Evolutionary conservation across 2,329 filamentous ascomycete genomes (phyloP).

Genomic region (Alternaria triticimaculans): DNA sequence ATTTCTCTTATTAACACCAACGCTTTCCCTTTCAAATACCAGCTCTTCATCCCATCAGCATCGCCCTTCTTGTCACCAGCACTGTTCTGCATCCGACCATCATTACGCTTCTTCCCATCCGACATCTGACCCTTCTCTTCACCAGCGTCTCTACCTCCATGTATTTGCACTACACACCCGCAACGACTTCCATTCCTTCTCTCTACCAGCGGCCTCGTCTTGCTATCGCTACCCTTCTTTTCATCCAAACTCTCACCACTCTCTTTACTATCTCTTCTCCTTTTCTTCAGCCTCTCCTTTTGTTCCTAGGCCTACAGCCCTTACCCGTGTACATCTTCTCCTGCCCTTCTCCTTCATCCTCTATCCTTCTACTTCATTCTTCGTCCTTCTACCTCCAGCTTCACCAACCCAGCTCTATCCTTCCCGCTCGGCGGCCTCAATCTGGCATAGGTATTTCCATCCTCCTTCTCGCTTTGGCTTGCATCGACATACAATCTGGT

Average conservation of each 20-base stretch:
- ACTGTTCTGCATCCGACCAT: too few relatives aligned
- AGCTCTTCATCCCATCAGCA: background rate
- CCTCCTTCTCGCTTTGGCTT: background rate
- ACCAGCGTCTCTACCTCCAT: background rate
- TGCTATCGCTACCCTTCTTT: background rate
- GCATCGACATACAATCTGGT: background rate
- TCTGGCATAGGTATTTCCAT: background rate
- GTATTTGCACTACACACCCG: background rate
- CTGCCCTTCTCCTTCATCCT: background rate
- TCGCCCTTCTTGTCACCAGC: background rate
- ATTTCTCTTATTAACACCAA: accelerated
- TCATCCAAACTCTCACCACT: background rate
- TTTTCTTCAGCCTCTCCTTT: background rate
- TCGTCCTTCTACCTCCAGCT: background rate
- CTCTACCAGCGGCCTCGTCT: background rate
- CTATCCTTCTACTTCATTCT: background rate
- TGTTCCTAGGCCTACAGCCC: accelerated
- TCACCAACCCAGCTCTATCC: background rate
- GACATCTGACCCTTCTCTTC: background rate
- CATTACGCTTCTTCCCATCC: background rate
- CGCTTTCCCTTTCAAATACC: accelerated
- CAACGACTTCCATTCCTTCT: background rate
- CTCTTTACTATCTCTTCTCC: background rate
- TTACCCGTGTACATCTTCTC: accelerated
- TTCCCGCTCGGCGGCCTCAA: background rate